Conservation (phyloP, 257 asterid species). For the Ocimum tenuiflorum region DNA sequence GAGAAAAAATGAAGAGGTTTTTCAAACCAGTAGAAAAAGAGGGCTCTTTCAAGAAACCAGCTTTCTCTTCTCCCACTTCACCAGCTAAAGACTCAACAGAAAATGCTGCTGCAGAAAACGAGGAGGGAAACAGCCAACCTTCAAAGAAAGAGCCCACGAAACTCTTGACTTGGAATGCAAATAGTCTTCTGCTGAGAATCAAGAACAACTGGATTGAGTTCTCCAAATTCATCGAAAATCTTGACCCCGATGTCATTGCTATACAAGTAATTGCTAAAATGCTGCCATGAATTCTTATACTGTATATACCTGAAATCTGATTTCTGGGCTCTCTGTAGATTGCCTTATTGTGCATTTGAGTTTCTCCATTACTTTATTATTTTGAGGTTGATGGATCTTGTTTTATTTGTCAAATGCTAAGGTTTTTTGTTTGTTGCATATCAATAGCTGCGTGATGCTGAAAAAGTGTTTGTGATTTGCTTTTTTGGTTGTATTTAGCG, state of each 20-base stretch:
- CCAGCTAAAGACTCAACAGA: slow-evolving; percentile 26
- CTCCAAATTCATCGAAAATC: slow-evolving; percentile 49
- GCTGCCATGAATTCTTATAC: not conserved
- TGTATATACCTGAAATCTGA: not conserved
- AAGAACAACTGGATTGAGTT: slow-evolving; percentile 76
- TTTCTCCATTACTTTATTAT: not conserved
- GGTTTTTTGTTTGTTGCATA: not conserved
- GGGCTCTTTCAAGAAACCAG: slow-evolving; percentile 62
- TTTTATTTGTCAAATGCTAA: not conserved
- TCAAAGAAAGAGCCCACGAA: slow-evolving; percentile 52
- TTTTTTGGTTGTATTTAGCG: no score
- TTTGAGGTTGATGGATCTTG: slow-evolving; percentile 7
- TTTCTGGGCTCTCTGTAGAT: not conserved
- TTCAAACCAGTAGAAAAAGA: slow-evolving; percentile 79
- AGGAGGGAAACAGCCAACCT: slow-evolving; percentile 22
- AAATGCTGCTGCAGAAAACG: slow-evolving; percentile 13
- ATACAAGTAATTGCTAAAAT: slow-evolving; percentile 48
- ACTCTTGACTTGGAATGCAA: slow-evolving; percentile 93
- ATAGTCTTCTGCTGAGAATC: slow-evolving; percentile 67
- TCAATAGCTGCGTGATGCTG: not conserved
- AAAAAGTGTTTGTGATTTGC: not conserved
- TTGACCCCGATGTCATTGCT: slow-evolving; percentile 89
- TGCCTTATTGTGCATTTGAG: not conserved
- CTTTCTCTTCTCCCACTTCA: slow-evolving; percentile 29
- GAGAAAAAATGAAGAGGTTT: slow-evolving; percentile 63